phyloP scores from a whole-genome alignment of 2,329 filamentous ascomycete genomes.

The Ceratocystis lukuohia region DNA sequence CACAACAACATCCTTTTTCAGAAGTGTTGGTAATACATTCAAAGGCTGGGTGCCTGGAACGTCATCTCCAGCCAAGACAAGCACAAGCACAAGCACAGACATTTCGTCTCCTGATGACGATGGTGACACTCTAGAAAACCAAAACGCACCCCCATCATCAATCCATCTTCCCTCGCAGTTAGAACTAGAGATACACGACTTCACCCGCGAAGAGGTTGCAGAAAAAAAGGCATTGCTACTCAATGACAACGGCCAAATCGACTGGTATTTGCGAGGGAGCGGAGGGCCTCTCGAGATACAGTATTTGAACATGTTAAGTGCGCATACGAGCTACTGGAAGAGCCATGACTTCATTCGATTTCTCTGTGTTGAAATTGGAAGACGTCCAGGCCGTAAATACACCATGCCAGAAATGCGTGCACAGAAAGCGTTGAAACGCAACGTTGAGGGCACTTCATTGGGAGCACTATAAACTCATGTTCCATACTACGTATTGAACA shows the following conservation, averaged over 20 bases:
- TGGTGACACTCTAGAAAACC: neutral
- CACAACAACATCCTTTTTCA: constrained; percentile 50
- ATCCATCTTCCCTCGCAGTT: constrained; percentile 48
- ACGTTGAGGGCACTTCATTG: neutral
- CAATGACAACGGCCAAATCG: constrained; percentile 94
- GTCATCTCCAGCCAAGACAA: neutral
- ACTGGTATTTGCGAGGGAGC: constrained; percentile 73
- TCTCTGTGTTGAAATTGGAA: constrained; percentile 75
- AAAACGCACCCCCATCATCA: constrained; percentile 22
- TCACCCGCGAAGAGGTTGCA: constrained; percentile 79
- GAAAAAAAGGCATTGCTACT: constrained; percentile 77
- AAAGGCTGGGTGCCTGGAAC: constrained; percentile 45
- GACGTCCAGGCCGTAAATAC: constrained; percentile 51
- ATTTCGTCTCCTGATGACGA: neutral
- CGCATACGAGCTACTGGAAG: constrained; percentile 89
- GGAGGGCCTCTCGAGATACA: constrained; percentile 85
- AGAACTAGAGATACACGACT: constrained; percentile 94
- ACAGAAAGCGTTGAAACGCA: constrained; percentile 36
- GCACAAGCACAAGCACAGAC: neutral
- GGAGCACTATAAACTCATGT: neutral
- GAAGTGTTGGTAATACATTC: constrained; percentile 50
- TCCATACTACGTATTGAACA: neutral
- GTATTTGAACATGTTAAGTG: constrained; percentile 92
- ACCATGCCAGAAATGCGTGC: constrained; percentile 46
- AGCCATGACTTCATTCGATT: constrained; percentile 79